phyloP scores from a whole-genome alignment of 2,329 filamentous ascomycete genomes.

The Pseudovirgaria hyperparasitica region DNA sequence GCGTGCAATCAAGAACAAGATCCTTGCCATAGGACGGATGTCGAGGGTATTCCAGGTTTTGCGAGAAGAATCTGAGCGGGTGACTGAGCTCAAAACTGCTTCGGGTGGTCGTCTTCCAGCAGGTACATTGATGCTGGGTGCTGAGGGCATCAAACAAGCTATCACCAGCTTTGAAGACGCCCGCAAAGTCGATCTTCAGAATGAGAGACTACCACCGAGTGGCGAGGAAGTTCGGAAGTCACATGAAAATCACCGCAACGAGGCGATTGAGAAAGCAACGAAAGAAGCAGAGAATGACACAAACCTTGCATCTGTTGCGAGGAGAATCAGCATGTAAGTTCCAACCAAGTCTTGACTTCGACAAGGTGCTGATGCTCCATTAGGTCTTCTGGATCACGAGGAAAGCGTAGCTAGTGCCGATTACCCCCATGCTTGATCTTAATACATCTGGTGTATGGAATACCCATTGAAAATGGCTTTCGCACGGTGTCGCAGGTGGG shows the following conservation, averaged over 20 bases:
- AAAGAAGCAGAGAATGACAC: constrained; percentile 87
- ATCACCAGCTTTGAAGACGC: constrained; percentile 96
- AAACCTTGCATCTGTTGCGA: constrained; percentile 71
- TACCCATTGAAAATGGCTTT: too few species aligned
- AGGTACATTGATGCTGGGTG: constrained; percentile 93
- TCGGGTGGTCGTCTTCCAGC: constrained; percentile 84
- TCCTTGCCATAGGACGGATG: constrained; percentile 88
- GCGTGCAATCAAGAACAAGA: constrained; percentile 98
- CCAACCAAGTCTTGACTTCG: background rate
- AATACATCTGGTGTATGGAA: too few species aligned
- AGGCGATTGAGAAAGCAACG: constrained; percentile 74
- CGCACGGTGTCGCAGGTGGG: too few species aligned
- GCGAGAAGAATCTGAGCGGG: constrained; percentile 90
- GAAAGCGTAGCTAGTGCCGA: constrained; percentile 15
- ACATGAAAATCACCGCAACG: constrained; percentile 66
- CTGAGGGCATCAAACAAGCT: constrained; percentile 96
- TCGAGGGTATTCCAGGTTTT: constrained; percentile 97
- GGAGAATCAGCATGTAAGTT: constrained; percentile 90
- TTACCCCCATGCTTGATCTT: too few species aligned
- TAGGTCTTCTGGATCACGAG: constrained; percentile 30
- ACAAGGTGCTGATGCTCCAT: constrained; percentile 7
- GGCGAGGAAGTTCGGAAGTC: constrained; percentile 83
- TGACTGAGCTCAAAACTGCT: constrained; percentile 95
- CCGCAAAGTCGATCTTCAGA: constrained; percentile 90
- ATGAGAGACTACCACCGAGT: constrained; percentile 83